Base-by-base conservation (phyloP, 768 basidiomycete species). In the Crucibulum laeve region DNA sequence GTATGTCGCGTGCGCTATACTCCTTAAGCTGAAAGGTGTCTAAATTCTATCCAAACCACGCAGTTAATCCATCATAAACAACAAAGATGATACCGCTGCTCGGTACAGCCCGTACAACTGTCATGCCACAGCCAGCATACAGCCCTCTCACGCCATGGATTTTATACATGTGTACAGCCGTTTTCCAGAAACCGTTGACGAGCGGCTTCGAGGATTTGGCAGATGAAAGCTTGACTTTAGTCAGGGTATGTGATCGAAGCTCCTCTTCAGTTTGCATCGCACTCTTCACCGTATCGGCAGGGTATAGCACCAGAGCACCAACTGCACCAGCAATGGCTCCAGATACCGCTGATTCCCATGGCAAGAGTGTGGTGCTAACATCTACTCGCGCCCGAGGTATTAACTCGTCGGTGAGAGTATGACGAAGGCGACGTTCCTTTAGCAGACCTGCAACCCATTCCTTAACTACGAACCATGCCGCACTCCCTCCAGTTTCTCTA, bases 191-290 rank as follows among this genome's bases (percentile, higher is more conserved):
- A 57, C 79, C 54, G 65, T 63, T 50, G 40, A 54, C 28, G 5
- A 30, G 44, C 35, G 39, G 30, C 36, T 30, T 35, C 5, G 45
- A 28, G 35, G 38, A 36, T 24, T 44, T 34, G 33, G 57, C 43
- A 33, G 47, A 47, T 13, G 60, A 53, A 10, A 42, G 43, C n/a
- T n/a, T n/a, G n/a, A n/a, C n/a, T n/a, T n/a, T n/a, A n/a, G n/a
- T n/a, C n/a, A n/a, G n/a, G 15, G 65, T 63, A 22, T 71, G 60
- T 28, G 83, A 79, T 5, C 87, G 71, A 44, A 95, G 71, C 63
- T 96, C 94, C 42, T 88, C 87, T 60, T 86, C 87, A 0, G 95
- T 98, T 71, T 97, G 95, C 59, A 98, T 89, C 45, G 91, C 77
- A 49, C 86, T 89, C 74, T 98, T 98, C 54, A 97, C 77, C 22